These are phyloP conservation scores for Neurospora sp. DNA, from an alignment of 2,329 filamentous ascomycete species.

Conservation along the genomic window DNA sequence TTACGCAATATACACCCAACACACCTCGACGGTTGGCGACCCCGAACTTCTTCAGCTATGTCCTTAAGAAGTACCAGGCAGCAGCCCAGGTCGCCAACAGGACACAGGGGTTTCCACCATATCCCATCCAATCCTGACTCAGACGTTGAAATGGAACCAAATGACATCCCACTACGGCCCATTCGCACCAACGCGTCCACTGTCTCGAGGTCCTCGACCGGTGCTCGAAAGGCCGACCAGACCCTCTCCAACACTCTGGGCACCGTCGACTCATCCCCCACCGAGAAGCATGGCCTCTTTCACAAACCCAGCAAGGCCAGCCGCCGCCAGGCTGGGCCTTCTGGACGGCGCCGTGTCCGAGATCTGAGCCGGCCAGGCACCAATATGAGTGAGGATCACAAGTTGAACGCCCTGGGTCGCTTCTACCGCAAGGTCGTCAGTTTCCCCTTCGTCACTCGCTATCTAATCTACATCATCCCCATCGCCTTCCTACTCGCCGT, in stretches of 20 bases:
- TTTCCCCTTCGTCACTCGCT: conserved; percentile 55
- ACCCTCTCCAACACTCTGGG: conserved; percentile 19
- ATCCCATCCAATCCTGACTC: conserved; percentile 23
- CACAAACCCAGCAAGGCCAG: conserved; percentile 11
- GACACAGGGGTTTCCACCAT: conserved; percentile 35
- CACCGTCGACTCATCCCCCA: conserved; percentile 24
- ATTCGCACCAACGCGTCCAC: conserved; percentile 48
- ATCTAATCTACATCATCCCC: conserved; percentile 59
- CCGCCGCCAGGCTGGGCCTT: conserved; percentile 18
- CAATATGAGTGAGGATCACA: conserved; percentile 39
- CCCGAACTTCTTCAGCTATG: conserved; percentile 8
- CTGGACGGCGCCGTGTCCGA: conserved; percentile 40
- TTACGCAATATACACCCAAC: not conserved
- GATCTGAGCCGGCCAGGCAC: conserved; percentile 33
- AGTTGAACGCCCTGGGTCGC: conserved; percentile 55
- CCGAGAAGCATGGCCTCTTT: conserved; percentile 38
- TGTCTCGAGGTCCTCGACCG: conserved; percentile 35
- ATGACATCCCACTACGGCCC: conserved; percentile 44
- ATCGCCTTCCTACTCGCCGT: conserved; percentile 51
- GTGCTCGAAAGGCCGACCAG: conserved; percentile 28
- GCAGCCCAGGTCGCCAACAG: conserved; percentile 21
- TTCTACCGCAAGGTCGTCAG: conserved; percentile 55
- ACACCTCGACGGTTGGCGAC: not conserved
- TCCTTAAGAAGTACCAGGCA: conserved; percentile 19
- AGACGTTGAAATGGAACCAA: conserved; percentile 20